These are phyloP conservation scores for Ophiostoma pallidulum DNA, from an alignment of 2,329 filamentous ascomycete species.

Conservation along the genomic window DNA sequence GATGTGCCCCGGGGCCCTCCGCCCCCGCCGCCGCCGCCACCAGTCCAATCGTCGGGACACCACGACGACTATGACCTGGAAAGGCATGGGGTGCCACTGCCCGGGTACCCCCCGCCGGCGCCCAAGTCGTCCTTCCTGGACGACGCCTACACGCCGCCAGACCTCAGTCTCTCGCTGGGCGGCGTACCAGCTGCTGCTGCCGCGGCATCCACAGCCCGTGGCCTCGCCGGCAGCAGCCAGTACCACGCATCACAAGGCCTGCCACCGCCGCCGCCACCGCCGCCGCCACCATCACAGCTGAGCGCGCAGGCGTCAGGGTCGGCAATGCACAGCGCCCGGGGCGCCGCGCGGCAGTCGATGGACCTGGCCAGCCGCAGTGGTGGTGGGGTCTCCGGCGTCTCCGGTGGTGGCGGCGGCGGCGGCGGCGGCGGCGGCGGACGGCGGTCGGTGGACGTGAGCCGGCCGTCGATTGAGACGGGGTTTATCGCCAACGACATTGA, in stretches of 20 bases:
- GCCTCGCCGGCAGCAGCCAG: neutral
- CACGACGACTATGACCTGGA: conserved; percentile 64
- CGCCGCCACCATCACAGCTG: conserved; percentile 18
- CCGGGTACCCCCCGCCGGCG: conserved; percentile 25
- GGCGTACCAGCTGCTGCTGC: conserved; percentile 31
- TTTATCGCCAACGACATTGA: conserved; percentile 86
- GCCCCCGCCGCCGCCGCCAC: conserved; percentile 51
- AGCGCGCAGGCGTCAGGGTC: conserved; percentile 20
- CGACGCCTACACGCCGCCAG: conserved; percentile 38
- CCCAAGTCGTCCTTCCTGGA: conserved; percentile 36
- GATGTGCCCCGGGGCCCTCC: conserved; percentile 64
- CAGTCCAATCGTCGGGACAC: conserved; percentile 36
- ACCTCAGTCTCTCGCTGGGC: conserved; percentile 17
- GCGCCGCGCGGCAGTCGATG: conserved; percentile 46
- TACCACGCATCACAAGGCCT: conserved; percentile 10
- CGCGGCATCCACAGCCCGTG: conserved; percentile 29
- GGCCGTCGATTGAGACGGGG: conserved; percentile 67
- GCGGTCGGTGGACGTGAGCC: conserved; percentile 63
- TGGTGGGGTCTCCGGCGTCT: no score
- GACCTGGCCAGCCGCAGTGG: conserved; percentile 54
- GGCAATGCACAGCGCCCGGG: conserved; percentile 23
- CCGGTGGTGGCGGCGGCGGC: conserved; percentile 26
- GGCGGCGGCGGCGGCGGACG: conserved; percentile 31
- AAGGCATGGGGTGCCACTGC: conserved; percentile 25
- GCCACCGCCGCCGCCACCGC: conserved; percentile 32